Base-by-base conservation (phyloP, 192 early-diverging fungal species). In the Backusella parvicylindrica region DNA sequence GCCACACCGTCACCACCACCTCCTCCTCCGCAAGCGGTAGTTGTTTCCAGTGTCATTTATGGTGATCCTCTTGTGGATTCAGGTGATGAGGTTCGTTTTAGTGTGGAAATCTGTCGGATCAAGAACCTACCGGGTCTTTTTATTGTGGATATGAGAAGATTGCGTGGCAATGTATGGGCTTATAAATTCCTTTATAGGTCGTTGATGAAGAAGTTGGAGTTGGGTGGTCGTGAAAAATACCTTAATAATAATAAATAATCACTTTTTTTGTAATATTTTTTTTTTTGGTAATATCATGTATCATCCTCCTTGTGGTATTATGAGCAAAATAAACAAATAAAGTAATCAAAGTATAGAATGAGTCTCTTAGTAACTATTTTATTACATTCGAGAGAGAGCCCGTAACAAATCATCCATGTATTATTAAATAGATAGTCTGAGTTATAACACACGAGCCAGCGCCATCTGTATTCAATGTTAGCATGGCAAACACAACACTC, bases 41-140 rank as follows among this genome's bases (percentile, higher is more conserved):
- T 38, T 28, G 50, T 23, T 21, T 40, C 21, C 0, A 78, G 78
- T 31, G 73, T 86, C 5, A 64, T 89, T 6, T 89, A 90, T 47
- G 89, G 89, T 1, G 87, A 90, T 56, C 79, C 83, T 18, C 28
- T 75, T 1, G 75, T 87, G 32, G 89, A 90, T 75, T 81, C 83
- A 11, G 91, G 91, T 26, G 95, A 93, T 30, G 96, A 97, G 83
- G 89, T 99, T 26, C 90, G 91, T 37, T 91, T 97, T 81, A 88
- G 90, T 16, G 90, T 99, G 28, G 95, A 97, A 86, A 77, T 99
- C 37, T 95, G 95, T 81, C 89, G 88, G 76, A 93, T 99, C 81
- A 95, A 95, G 85, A 97, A 97, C 75, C 77, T 99, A 43, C 89
- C 87, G 76, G 89, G 89, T 37, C 77, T 94, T 32, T 92, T 91